phyloP scores from a whole-genome alignment of 768 basidiomycete species.

The Erythrobasidium yunnanense region DNA sequence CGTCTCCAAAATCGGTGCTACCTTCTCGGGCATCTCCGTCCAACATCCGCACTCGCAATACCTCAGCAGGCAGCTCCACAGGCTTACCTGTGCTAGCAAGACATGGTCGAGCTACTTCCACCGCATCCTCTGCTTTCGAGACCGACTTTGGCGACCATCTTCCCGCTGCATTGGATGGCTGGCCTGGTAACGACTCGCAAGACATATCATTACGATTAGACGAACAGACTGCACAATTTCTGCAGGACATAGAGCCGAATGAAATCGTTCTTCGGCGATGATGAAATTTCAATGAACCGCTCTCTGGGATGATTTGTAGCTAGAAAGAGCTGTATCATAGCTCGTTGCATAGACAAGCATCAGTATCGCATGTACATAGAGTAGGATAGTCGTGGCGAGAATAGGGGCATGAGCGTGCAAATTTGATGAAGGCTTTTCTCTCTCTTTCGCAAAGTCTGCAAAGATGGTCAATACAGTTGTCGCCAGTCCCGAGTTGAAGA shows the following conservation, averaged over 20 bases:
- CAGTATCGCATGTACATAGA: too few relatives aligned
- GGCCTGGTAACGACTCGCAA: conserved; percentile 1
- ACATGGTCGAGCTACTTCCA: conserved; percentile 1
- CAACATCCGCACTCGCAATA: not conserved
- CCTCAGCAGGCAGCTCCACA: not conserved
- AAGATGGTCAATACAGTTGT: not conserved
- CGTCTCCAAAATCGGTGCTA: too few relatives aligned
- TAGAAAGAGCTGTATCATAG: too few relatives aligned
- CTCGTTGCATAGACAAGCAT: too few relatives aligned
- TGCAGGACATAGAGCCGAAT: conserved; percentile 6
- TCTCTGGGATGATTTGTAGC: too few relatives aligned
- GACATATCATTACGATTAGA: conserved; percentile 6
- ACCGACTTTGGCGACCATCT: conserved; percentile 18
- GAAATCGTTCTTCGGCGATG: not conserved
- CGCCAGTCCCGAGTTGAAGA: not conserved
- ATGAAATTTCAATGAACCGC: too few relatives aligned
- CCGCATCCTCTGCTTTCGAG: conserved; percentile 1
- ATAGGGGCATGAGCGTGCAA: too few relatives aligned
- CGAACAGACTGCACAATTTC: conserved; percentile 7
- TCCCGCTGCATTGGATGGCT: conserved; percentile 8
- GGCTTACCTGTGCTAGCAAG: not conserved
- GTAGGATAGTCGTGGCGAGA: too few relatives aligned
- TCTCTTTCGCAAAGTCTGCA: not conserved
- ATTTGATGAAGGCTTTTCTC: too few relatives aligned
- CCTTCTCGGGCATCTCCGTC: too few relatives aligned